Evolutionary conservation across 495 filamentous ascomycete genomes (phyloP), one percentile per base, ranked within the genome.

Genomic region (Hypoxylon rickii): DNA sequence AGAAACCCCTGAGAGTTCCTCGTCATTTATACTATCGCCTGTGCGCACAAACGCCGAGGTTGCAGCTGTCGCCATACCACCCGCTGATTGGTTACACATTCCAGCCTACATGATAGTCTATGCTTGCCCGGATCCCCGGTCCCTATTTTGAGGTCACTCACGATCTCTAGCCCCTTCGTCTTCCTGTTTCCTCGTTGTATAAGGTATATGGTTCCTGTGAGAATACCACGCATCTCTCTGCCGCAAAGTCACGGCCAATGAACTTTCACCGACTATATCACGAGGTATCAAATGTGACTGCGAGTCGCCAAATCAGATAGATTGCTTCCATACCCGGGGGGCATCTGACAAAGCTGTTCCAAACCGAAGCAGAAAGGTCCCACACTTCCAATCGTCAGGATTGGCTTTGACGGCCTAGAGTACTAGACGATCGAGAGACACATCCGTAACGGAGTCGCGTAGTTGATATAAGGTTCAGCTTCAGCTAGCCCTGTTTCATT

Each of bases 381-480:
- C 51, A 55, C 63, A 52, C 47, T 52, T 47, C 40, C 53, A 45
- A 41, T 22, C 32, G 50, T 44, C 44, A n/a, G 37, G 40, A 38
- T 45, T 44, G 48, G 39, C 49, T 53, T 54, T 62, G 47, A 48
- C 46, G 45, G 52, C 41, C 39, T 44, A 55, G 43, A 26, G 51
- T 50, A 46, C 39, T 55, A 48, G 49, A 47, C 49, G 44, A 54
- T 32, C 51, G 53, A 37, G 45, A 26, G 51, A 24, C 31, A 34
- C 53, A 49, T 55, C 43, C 24, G 34, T 55, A 43, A 55, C 51
- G 58, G 63, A 69, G 66, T 60, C 60, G 55, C 63, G 63, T 55
- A 51, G 24, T 51, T 56, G 50, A 62, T 66, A 64, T 63, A 64
- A 66, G 56, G 50, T 55, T 59, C 54, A 46, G 59, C 51, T 34